Evolutionary conservation across 1,284 basidiomycete species (phyloP).

Genomic region (Microbotryomycetes sp.): DNA sequence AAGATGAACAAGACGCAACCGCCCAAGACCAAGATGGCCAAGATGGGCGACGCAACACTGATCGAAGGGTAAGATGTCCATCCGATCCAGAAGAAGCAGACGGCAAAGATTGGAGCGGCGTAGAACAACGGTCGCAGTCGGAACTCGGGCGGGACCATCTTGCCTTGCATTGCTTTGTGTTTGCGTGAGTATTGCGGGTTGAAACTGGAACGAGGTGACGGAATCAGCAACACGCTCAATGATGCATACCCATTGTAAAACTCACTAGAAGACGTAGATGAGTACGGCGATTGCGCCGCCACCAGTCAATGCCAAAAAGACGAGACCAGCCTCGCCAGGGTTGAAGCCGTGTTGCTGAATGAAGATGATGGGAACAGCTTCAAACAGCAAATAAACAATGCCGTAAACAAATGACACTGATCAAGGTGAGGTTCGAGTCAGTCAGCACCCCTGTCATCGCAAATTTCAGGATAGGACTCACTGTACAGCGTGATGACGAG

Average conservation of each 20-base stretch:
- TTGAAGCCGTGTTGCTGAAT: slow-evolving; percentile 45
- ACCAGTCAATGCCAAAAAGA: slow-evolving; percentile 47
- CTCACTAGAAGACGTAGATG: slow-evolving; percentile 31
- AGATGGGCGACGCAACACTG: slow-evolving; percentile 18
- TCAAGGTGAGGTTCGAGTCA: slow-evolving; percentile 2
- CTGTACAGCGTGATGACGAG: slow-evolving; percentile 51
- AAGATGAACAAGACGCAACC: slow-evolving; percentile 27
- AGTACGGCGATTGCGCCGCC: slow-evolving; percentile 29
- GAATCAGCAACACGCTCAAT: slow-evolving; percentile 10
- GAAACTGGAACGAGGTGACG: slow-evolving; percentile 13
- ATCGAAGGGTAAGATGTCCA: slow-evolving; percentile 36
- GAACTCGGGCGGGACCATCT: slow-evolving; percentile 36
- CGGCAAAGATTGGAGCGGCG: slow-evolving; percentile 39
- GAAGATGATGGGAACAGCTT: slow-evolving; percentile 47
- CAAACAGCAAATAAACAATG: slow-evolving; percentile 39
- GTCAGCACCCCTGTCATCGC: slow-evolving; percentile 13
- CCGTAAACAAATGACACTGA: slow-evolving; percentile 25
- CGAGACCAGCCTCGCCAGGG: slow-evolving; percentile 45
- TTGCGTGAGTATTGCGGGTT: slow-evolving; percentile 31
- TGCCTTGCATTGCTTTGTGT: slow-evolving; percentile 15
- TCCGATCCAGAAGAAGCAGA: slow-evolving; percentile 43
- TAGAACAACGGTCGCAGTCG: slow-evolving; percentile 32
- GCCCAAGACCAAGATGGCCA: slow-evolving; percentile 25
- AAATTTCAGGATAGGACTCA: neutral
- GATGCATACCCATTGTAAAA: neutral